Conservation (phyloP, 305 asterid species). For the Fraxinus floribunda region DNA sequence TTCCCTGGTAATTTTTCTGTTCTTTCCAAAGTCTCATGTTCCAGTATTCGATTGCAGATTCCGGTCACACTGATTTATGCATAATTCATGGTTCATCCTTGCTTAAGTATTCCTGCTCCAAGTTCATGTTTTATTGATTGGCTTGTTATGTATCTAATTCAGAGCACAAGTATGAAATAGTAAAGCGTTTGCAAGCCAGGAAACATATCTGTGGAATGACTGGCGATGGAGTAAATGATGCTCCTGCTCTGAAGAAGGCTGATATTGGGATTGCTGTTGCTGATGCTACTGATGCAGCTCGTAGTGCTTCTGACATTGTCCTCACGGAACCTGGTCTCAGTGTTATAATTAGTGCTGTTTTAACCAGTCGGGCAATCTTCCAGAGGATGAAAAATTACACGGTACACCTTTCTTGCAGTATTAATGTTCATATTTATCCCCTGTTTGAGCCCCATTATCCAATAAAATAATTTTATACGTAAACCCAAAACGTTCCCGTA, state of each 20-base stretch:
- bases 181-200: constrained; percentile 95
- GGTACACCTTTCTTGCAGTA: constrained; percentile 37
- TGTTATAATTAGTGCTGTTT: constrained; percentile 94
- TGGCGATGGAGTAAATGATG: constrained; percentile 98
- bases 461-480: not conserved
- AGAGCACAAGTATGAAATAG: constrained; percentile 99
- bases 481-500: not conserved
- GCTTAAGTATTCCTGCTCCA: not conserved
- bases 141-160: constrained; percentile 27
- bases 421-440: not conserved
- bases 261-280: constrained; percentile 98
- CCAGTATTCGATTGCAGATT: not conserved
- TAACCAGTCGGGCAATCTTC: constrained; percentile 97
- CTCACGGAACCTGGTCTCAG: constrained; percentile 99
- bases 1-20: constrained; percentile 68
- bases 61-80: not conserved
- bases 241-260: constrained; percentile 97
- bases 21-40: not conserved
- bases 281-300: constrained; percentile 99
- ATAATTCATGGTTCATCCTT: not conserved
- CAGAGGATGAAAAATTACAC: constrained; percentile 99
- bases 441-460: not conserved
- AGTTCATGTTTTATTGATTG: constrained; percentile 16
- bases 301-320: constrained; percentile 98
- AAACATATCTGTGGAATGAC: constrained; percentile 99